Evolutionary conservation across 768 basidiomycete genomes (phyloP).

Genomic region (Boletus vinaceobasis): DNA sequence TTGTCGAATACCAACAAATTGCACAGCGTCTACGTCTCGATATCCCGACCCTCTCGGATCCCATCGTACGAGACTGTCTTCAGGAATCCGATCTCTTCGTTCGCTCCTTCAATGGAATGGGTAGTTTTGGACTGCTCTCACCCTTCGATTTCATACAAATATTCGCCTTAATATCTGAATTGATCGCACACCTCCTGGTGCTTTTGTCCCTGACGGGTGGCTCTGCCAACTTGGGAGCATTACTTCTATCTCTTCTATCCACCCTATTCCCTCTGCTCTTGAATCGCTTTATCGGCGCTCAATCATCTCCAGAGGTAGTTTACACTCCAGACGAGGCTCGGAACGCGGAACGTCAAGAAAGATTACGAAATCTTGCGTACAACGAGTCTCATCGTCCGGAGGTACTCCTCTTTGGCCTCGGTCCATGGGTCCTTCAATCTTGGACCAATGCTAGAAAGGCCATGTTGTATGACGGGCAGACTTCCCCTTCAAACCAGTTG

Average conservation of each 20-base stretch:
- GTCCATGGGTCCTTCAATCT: slow-evolving; percentile 77
- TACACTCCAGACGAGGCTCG: slow-evolving; percentile 57
- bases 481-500: slow-evolving; percentile 34
- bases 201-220: slow-evolving; percentile 60
- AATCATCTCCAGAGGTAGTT: slow-evolving; percentile 40
- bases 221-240: slow-evolving; percentile 50
- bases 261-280: slow-evolving; percentile 58
- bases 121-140: slow-evolving; percentile 74
- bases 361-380: slow-evolving; percentile 70
- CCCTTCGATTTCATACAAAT: slow-evolving; percentile 78
- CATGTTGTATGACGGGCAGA: slow-evolving; percentile 54
- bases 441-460: slow-evolving; percentile 68
- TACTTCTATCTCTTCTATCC: slow-evolving; percentile 60
- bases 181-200: slow-evolving; percentile 67
- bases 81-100: slow-evolving; percentile 85
- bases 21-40: slow-evolving; percentile 75
- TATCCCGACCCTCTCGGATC: slow-evolving; percentile 74
- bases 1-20: slow-evolving; percentile 76
- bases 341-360: slow-evolving; percentile 68
- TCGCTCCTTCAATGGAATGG: slow-evolving; percentile 70
- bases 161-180: slow-evolving; percentile 66
- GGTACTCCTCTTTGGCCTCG: slow-evolving; percentile 76
- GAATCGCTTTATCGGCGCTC: slow-evolving; percentile 45
- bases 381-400: slow-evolving; percentile 78
- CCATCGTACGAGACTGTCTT: slow-evolving; percentile 70